Base-by-base conservation (phyloP, 257 asterid species). In the Jacaranda copaia region DNA sequence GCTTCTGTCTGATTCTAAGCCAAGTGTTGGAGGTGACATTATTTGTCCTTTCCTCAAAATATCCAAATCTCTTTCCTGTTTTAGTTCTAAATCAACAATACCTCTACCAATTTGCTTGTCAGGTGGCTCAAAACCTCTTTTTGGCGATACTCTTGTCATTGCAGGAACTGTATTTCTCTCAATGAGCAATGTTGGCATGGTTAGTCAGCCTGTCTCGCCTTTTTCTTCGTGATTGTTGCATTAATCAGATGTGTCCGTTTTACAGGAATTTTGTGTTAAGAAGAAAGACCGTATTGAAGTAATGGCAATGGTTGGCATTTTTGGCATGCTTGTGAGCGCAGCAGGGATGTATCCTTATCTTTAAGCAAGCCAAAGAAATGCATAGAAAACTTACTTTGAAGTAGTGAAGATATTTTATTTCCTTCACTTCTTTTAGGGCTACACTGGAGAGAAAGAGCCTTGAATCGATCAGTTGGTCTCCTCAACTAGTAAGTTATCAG, bases 141-240 rank as follows among this genome's bases (percentile, higher is more conserved):
- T 91, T 18, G 98, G 98, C 6, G 98, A 93, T 80, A 70, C 82
- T 59, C 84, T 93, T 15, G 94, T 91, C 62, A 86, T 91, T 14
- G 78, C 65, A 43, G 96, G 90, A 51, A 72, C 98, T 0, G 52
- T 91, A 55, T 81, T 86, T 69, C 86, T 72, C 25, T 61, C 98
- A 3, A 18, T 91, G 82, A 89, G 94, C 88, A 93, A 88, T 64
- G 96, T 91, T 53, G 92, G 96, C 3, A 88, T 89, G 97, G 97
- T 93, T 10, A 42, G 85, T 72, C 4, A 46, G 71, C 1, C 49
- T 14, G 12, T 15, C 2, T 35, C 1, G 18, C 13, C 14, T 43
- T 5, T 16, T 0, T 51, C 14, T 46, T 46, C n/a, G 2, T 32
- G 36, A 45, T 53, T 5, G n/a, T 16, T 39, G n/a, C n/a, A n/a